Evolutionary conservation across 2,329 filamentous ascomycete species (phyloP).

Genomic region (Monilinia fructigena): DNA sequence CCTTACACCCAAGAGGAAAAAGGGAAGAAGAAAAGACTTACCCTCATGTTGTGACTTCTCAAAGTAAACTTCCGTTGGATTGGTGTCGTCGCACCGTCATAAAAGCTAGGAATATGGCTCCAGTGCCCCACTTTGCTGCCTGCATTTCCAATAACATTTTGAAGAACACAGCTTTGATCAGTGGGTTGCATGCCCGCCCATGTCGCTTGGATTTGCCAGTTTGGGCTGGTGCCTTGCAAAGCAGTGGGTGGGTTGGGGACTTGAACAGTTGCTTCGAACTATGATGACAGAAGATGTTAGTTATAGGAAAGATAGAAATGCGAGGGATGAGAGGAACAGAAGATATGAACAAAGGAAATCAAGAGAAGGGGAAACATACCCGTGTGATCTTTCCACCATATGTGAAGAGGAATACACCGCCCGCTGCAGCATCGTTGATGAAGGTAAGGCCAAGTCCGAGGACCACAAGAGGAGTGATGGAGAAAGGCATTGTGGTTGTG

Average conservation of each 20-base stretch:
- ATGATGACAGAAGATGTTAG: neutral
- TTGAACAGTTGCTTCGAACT: slow-evolving; percentile 7
- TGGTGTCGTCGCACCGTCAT: slow-evolving; percentile 13
- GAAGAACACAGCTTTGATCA: slow-evolving; percentile 29
- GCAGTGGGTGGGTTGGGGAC: slow-evolving; percentile 13
- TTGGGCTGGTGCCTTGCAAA: neutral
- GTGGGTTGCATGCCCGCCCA: slow-evolving; percentile 9
- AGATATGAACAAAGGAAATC: neutral
- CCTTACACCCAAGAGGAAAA: neutral
- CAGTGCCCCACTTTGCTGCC: slow-evolving; percentile 3
- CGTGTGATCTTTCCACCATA: slow-evolving; percentile 15
- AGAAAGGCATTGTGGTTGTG: neutral
- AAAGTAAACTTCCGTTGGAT: slow-evolving; percentile 13
- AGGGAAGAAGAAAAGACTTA: neutral
- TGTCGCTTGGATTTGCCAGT: slow-evolving; percentile 11
- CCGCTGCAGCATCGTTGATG: neutral
- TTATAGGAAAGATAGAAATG: neutral
- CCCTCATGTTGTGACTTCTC: slow-evolving; percentile 4
- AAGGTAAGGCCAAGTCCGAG: neutral
- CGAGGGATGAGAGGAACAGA: neutral
- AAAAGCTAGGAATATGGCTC: slow-evolving; percentile 19
- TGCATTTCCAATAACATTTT: slow-evolving; percentile 19
- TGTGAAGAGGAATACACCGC: slow-evolving; percentile 8
- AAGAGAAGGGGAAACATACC: neutral
- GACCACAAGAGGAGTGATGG: neutral